These are phyloP conservation scores for Irpex rosettiformis DNA, from an alignment of 1,284 basidiomycete species.

Conservation along the genomic window DNA sequence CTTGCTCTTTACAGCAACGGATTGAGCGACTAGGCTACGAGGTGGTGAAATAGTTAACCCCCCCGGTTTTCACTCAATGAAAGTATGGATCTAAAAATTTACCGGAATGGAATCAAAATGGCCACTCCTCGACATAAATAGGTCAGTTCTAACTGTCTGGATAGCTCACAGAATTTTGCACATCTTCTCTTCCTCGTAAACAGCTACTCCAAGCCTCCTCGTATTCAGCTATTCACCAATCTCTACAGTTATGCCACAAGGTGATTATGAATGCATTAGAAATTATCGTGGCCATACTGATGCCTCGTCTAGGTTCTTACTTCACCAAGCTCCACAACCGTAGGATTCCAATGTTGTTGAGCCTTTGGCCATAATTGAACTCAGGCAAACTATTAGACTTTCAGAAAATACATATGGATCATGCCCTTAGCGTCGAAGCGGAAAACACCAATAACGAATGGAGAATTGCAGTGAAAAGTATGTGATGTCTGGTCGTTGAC, in stretches of 20 bases:
- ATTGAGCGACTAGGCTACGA: not conserved
- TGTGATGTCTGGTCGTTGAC: slow-evolving; percentile 13
- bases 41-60: not conserved
- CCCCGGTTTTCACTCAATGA: not conserved
- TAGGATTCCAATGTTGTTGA: slow-evolving; percentile 3
- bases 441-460: slow-evolving; percentile 28
- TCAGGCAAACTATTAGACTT: slow-evolving; percentile 1
- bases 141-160: not conserved
- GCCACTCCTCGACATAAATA: not conserved
- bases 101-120: not conserved
- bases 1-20: not conserved
- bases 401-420: not conserved
- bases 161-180: not conserved
- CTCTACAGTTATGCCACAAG: not conserved
- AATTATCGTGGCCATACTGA: not conserved
- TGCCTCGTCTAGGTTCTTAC: not conserved
- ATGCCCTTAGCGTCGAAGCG: slow-evolving; percentile 2
- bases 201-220: not conserved
- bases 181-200: not conserved
- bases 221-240: not conserved
- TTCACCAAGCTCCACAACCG: slow-evolving; percentile 19
- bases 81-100: not conserved
- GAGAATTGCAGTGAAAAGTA: slow-evolving; percentile 55
- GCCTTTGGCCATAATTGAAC: no score
- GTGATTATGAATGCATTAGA: not conserved